phyloP scores from a whole-genome alignment of 2,329 filamentous ascomycete genomes.

The Fusarium globosum region DNA sequence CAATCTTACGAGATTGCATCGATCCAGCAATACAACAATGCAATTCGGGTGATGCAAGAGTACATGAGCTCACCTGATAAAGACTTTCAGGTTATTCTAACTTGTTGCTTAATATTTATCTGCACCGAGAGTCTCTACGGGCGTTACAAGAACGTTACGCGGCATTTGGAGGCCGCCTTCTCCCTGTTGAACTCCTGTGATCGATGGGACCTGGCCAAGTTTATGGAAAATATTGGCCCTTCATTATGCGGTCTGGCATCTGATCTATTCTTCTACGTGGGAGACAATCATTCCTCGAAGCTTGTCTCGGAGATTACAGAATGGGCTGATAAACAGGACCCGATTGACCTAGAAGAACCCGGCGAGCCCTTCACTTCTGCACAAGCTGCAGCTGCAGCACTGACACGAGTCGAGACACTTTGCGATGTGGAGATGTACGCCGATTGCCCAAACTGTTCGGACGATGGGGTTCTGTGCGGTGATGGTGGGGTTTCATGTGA shows the following conservation, averaged over 20 bases:
- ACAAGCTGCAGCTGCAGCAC: background rate
- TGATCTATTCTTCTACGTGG: constrained; percentile 7
- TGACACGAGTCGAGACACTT: background rate
- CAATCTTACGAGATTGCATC: constrained; percentile 10
- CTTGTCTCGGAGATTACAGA: background rate
- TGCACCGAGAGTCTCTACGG: constrained; percentile 20
- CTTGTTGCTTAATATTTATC: constrained; percentile 24
- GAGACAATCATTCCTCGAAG: background rate
- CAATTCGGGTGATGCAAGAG: background rate
- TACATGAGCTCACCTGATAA: background rate
- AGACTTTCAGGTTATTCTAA: constrained; percentile 10
- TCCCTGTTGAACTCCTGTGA: background rate
- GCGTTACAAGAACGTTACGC: background rate
- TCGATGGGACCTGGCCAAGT: background rate
- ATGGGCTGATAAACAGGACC: constrained; percentile 4
- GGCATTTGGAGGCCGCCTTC: constrained; percentile 14
- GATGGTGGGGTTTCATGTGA: background rate
- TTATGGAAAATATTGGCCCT: constrained; percentile 17
- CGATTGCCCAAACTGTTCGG: background rate
- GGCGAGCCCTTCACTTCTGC: constrained; percentile 11
- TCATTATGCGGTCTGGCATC: constrained; percentile 4
- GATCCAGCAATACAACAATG: constrained; percentile 15
- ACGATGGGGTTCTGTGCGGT: background rate
- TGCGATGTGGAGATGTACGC: background rate
- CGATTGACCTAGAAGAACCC: background rate